These are phyloP conservation scores for Lasiodiplodia theobromae DNA, from an alignment of 2,329 filamentous ascomycete genomes.

Conservation along the genomic window DNA sequence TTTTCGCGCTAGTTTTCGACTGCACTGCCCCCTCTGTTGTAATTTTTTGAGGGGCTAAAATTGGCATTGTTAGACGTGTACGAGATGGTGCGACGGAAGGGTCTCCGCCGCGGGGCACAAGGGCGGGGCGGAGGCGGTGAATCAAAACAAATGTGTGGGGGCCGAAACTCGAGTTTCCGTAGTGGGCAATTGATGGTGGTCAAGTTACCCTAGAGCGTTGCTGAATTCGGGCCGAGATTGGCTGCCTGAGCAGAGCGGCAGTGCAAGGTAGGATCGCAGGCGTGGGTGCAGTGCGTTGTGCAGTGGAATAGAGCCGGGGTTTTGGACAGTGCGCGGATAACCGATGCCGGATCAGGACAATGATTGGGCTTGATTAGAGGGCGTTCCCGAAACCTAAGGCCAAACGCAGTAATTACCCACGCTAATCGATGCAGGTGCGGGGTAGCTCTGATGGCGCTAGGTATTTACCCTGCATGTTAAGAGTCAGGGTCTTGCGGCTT, in stretches of 20 bases:
- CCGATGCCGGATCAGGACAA: background rate
- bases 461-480: background rate
- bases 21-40: background rate
- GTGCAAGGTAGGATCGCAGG: too few relatives aligned
- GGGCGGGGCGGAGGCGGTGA: background rate
- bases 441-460: background rate
- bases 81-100: background rate
- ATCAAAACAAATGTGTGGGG: background rate
- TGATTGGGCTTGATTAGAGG: background rate
- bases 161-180: background rate
- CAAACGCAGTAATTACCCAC: background rate
- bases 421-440: background rate
- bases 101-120: background rate
- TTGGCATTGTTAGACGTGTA: background rate
- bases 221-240: background rate
- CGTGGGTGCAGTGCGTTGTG: background rate
- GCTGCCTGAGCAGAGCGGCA: background rate
- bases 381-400: background rate
- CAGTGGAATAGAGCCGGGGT: background rate
- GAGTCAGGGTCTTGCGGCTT: background rate
- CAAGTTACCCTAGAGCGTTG: background rate
- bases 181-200: background rate
- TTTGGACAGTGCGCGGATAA: background rate
- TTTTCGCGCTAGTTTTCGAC: too few relatives aligned
- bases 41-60: background rate